Evolutionary conservation across 306 rosid genomes (phyloP).

Genomic region (Ormosia emarginata): DNA sequence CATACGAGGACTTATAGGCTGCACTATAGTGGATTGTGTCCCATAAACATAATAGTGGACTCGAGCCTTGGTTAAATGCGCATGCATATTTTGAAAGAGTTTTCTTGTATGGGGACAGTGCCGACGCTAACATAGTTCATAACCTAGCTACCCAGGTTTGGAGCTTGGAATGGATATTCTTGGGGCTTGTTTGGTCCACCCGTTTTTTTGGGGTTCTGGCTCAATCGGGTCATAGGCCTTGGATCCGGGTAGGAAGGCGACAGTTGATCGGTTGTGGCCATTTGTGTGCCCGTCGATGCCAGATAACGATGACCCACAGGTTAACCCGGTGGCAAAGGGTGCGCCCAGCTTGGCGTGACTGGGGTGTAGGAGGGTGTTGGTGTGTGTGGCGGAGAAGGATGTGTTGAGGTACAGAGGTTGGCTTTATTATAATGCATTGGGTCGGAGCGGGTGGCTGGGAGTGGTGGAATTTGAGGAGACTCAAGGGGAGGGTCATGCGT

Average conservation of each 20-base stretch:
- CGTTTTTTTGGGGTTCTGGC: constrained; percentile 31
- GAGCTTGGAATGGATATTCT: constrained; percentile 20
- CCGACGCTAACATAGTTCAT: constrained; percentile 35
- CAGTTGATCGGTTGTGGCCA: constrained; percentile 26
- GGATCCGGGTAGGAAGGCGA: not conserved
- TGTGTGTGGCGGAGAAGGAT: constrained; percentile 47
- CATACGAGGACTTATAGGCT: constrained; percentile 30
- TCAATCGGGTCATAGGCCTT: constrained; percentile 23
- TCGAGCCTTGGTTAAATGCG: constrained; percentile 38
- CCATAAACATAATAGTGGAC: constrained; percentile 17
- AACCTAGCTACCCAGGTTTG: constrained; percentile 1
- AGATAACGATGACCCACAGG: constrained; percentile 21
- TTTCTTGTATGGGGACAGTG: constrained; percentile 27
- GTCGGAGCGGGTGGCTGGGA: constrained; percentile 33
- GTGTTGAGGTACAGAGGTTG: constrained; percentile 30
- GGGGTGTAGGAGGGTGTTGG: constrained; percentile 38
- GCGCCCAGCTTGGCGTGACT: constrained; percentile 33
- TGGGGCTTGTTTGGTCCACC: constrained; percentile 35
- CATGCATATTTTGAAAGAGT: constrained; percentile 31
- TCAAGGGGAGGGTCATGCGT: constrained; percentile 24
- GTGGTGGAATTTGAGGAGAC: constrained; percentile 38
- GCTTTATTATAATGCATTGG: constrained; percentile 27
- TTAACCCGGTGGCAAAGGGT: constrained; percentile 34
- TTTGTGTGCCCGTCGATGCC: constrained; percentile 24
- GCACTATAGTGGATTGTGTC: constrained; percentile 32